Percentiles rank a stretch among this genome's conserved stretches.
Conservation (phyloP, 305 asterid genomes). For the Fraxinus ornus region DNA sequence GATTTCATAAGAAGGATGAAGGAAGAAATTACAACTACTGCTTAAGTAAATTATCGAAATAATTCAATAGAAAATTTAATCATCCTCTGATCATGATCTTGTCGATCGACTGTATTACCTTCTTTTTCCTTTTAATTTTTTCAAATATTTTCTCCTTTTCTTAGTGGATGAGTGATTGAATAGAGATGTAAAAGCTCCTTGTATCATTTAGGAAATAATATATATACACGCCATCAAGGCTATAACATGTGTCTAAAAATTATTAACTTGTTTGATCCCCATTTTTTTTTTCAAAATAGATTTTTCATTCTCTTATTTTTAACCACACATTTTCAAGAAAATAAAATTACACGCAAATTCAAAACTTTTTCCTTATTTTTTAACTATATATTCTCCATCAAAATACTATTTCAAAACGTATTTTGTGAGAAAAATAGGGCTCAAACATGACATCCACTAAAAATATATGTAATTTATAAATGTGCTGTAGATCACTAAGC, state of each 20-base stretch:
- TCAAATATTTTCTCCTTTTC: background rate
- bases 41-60: constrained; percentile 18
- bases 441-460: background rate
- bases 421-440: background rate
- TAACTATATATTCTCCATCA: no score
- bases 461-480: background rate
- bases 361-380: no score
- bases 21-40: constrained; percentile 37
- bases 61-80: constrained; percentile 14
- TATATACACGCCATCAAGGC: background rate
- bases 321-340: no score
- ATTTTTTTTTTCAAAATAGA: no score
- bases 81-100: constrained; percentile 15
- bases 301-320: no score
- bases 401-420: no score
- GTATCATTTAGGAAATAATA: background rate
- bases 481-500: background rate
- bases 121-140: background rate
- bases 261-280: background rate
- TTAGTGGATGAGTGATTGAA: background rate
- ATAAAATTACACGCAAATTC: no score
- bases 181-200: background rate
- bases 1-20: constrained; percentile 46
- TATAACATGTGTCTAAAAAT: background rate
- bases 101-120: background rate